A percentile compares a stretch with the other conserved stretches of the same genome.
phyloP scores from a whole-genome alignment of 345 rosid species.

The Eucalyptus rudis region DNA sequence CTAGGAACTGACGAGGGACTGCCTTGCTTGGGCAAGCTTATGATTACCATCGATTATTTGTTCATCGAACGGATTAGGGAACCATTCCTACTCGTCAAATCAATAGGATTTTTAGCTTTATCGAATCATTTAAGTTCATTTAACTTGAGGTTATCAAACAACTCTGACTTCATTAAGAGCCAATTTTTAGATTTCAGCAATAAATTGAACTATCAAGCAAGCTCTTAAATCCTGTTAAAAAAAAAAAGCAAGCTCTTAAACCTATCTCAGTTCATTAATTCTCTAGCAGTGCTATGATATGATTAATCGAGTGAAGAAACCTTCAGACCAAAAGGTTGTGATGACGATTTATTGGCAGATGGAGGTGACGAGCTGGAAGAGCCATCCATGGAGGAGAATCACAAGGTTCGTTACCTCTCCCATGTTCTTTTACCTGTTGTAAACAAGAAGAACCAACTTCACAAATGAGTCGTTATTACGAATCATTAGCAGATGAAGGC shows the following conservation, averaged over 20 bases:
- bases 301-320: not conserved
- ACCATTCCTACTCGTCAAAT: not conserved
- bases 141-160: not conserved
- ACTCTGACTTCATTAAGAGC: not conserved
- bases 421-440: not conserved
- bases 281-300: not conserved
- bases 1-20: no score
- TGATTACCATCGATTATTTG: rapidly evolving
- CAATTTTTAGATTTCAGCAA: not conserved
- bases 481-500: not conserved
- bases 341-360: not conserved
- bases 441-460: not conserved
- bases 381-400: not conserved
- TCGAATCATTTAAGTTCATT: not conserved
- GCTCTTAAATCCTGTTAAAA: not conserved
- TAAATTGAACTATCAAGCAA: not conserved
- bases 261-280: not conserved
- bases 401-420: not conserved
- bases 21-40: not conserved
- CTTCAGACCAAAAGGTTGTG: not conserved
- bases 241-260: not conserved
- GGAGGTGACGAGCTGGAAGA: not conserved
- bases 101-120: not conserved
- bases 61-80: not conserved
- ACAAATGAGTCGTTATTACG: not conserved